Evolutionary conservation across 2,329 filamentous ascomycete genomes (phyloP).

Genomic region (Hypomyces rosellus): DNA sequence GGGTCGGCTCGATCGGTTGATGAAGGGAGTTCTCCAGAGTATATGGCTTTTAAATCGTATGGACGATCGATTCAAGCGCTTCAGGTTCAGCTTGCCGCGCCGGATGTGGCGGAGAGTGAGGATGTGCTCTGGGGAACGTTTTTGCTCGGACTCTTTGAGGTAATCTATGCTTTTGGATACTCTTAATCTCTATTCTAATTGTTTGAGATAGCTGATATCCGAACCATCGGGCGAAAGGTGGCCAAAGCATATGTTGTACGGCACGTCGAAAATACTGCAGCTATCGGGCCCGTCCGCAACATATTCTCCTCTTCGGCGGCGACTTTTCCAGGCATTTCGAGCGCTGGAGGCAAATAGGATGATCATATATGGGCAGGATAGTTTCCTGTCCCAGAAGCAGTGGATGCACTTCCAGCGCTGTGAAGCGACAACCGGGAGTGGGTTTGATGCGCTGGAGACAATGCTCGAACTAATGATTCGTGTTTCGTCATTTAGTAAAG

Average conservation of each 20-base stretch:
- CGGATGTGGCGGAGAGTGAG: background rate
- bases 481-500: slow-evolving; percentile 17
- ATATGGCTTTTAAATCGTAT: slow-evolving; percentile 16
- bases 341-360: slow-evolving; percentile 19
- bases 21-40: background rate
- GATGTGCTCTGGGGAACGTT: slow-evolving; percentile 21
- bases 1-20: background rate
- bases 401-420: slow-evolving; percentile 6
- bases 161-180: background rate
- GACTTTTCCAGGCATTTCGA: slow-evolving; percentile 17
- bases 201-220: slow-evolving; percentile 17
- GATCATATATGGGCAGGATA: slow-evolving; percentile 19
- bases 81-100: slow-evolving; percentile 4
- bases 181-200: background rate
- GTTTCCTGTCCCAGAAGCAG: slow-evolving; percentile 12
- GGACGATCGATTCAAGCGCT: slow-evolving; percentile 15
- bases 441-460: background rate
- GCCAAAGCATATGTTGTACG: slow-evolving; percentile 23
- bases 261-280: slow-evolving; percentile 19
- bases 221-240: slow-evolving; percentile 19
- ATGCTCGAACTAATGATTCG: slow-evolving; percentile 12
- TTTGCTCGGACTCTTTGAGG: slow-evolving; percentile 23
- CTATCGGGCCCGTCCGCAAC: background rate
- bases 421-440: too few species aligned
- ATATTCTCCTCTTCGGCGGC: slow-evolving; percentile 2